Evolutionary conservation across 2,329 filamentous ascomycete species (phyloP), one percentile per base, ranked within the genome.

Genomic region (Alternaria triticimaculans): DNA sequence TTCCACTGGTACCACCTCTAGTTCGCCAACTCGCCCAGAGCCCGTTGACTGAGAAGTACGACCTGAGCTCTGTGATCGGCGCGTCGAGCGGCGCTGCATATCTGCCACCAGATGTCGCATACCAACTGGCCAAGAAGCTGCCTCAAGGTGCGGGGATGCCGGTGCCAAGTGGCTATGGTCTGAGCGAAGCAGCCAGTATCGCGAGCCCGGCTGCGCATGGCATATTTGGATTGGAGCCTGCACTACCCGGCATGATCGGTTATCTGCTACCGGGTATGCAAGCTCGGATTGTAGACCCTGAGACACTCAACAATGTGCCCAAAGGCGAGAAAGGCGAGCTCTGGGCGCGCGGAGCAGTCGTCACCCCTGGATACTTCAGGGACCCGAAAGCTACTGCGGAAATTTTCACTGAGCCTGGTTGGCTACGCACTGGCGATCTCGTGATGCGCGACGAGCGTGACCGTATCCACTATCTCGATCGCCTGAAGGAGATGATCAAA

Each of bases 401-500:
- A 4, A 66, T 76, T 2, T 76, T 77, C 25, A 54, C 70, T 5
- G 72, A 76, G 56, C 62, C 67, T 1, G 74, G 69, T 1, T 77
- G 75, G 73, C 26, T 77, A 14, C 62, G 73, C 6, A 76, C 75
- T 2, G 75, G 74, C 1, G 75, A 78, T 61, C 50, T 76, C 12
- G 71, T 77, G 2, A 60, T 69, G 63, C 64, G 74, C 5, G 75
- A 78, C 58, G 66, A 72, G 53, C 26, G 60, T 1, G 74, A 77
- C 59, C 53, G 70, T 2, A 67, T 76, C 6, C 65, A 69, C 37
- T 76, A 75, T 44, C 64, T 82, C 3, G 82, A 83, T 65, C 74
- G 80, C 8, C 51, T 75, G 10, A 78, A 83, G 70, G 80, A 84
- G 62, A 77, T 84, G 53, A 84, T 84, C 66, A 84, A 84, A 62